phyloP scores from a whole-genome alignment of 306 rosid genomes.

The Prunus mira region DNA sequence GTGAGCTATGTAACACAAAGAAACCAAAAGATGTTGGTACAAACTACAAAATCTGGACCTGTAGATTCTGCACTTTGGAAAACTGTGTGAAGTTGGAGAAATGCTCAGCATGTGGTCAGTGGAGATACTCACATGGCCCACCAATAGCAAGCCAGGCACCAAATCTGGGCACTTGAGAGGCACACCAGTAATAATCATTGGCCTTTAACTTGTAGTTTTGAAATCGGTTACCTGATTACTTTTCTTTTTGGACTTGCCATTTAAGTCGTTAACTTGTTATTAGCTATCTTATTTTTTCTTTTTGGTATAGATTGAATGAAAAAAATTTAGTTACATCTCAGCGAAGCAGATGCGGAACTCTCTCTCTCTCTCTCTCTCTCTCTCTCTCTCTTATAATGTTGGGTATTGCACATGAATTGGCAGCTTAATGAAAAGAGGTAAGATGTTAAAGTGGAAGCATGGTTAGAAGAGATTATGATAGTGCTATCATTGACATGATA shows the following conservation, averaged over 20 bases:
- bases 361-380: neutral
- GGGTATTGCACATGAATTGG: neutral
- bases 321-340: neutral
- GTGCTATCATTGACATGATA: neutral
- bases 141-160: slow-evolving; percentile 37
- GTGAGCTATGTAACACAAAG: slow-evolving; percentile 62
- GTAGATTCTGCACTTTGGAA: slow-evolving; percentile 73
- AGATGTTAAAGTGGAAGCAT: neutral
- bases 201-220: neutral
- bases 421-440: too few relatives aligned
- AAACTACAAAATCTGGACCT: slow-evolving; percentile 53
- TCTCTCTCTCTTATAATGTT: neutral
- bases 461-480: neutral
- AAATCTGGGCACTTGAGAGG: slow-evolving; percentile 38
- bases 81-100: slow-evolving; percentile 66
- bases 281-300: neutral
- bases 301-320: neutral
- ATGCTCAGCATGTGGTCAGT: slow-evolving; percentile 65
- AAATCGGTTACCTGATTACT: neutral
- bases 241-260: neutral
- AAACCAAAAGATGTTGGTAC: slow-evolving; percentile 59
- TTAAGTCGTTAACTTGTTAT: neutral
- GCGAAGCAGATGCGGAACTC: neutral
- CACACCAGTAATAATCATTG: neutral
- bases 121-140: slow-evolving; percentile 77